Conservation (phyloP, 805 yeast species). For the Candida pini region DNA sequence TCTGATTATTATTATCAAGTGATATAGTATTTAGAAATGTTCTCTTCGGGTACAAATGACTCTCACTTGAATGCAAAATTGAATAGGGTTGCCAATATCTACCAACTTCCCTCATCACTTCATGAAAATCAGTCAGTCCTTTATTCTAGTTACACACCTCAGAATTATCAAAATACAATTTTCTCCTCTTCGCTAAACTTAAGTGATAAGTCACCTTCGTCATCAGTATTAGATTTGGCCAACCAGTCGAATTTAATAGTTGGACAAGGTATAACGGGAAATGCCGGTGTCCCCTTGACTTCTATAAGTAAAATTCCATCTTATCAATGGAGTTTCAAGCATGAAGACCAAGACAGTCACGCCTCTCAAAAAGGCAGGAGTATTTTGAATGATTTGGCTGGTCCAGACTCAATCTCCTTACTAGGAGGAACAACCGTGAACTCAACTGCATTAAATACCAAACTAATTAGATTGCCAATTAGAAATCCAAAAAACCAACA, state of each 20-base stretch:
- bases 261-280: constrained; percentile 31
- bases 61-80: constrained; percentile 13
- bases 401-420: constrained; percentile 21
- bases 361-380: constrained; percentile 20
- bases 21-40: too few relatives aligned
- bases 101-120: constrained; percentile 17
- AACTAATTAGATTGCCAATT: constrained; percentile 25
- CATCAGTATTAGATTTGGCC: constrained; percentile 10
- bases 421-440: constrained; percentile 21
- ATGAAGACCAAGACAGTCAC: constrained; percentile 25
- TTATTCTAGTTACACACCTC: constrained; percentile 13
- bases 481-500: constrained; percentile 10
- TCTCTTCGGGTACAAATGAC: constrained; percentile 10
- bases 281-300: constrained; percentile 28
- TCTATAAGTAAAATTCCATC: constrained; percentile 29
- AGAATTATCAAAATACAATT: constrained; percentile 18
- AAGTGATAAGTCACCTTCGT: constrained; percentile 16
- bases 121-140: constrained; percentile 12
- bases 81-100: constrained; percentile 15
- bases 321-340: constrained; percentile 28
- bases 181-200: constrained; percentile 18
- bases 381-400: constrained; percentile 20
- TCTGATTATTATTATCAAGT: too few relatives aligned
- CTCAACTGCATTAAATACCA: constrained; percentile 22
- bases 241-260: constrained; percentile 20